Evolutionary conservation across 2,329 filamentous ascomycete species (phyloP), one percentile per base, ranked within the genome.

Genomic region (Neonectria sp.): DNA sequence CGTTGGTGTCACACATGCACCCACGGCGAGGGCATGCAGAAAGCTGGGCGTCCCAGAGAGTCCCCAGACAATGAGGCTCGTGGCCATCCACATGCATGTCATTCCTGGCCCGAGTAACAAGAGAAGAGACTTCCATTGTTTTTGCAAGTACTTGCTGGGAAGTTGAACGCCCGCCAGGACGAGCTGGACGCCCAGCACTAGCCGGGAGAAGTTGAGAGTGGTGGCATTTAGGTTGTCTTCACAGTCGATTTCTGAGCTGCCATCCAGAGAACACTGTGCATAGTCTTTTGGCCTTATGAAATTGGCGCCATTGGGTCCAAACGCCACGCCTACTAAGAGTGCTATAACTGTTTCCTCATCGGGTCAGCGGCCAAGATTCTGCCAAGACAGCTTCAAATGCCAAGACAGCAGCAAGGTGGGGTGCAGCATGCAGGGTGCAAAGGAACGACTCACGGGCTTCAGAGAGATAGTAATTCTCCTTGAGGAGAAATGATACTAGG

Each of bases 181-280:
- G 12, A 98, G 88, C 81, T 98, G 95, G 0, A 98, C 93, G 3
- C 95, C 95, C 0, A 98, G 89, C 0, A 97, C 95, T 0, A 98
- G 88, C 2, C 95, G 90, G 0, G 92, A 92, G 81, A 98, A 97
- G 80, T 93, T 93, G 69, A 97, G 85, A 0, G 93, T 97, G 68
- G 95, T 91, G 9, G 86, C 83, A 66, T 94, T 88, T 49, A 97
- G 84, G 56, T 90, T 90, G 37, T 81, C 81, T 37, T 83, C 76
- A 15, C 85, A 86, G 4, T 72, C 68, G 31, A 35, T 37, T 4
- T 68, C 69, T 11, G 71, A 71, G 40, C 75, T 65, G 12, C 67
- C 71, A 6, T 61, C 59, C 35, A 63, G 66, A 24, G 60, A 17
- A 40, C 79, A 81, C 52, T 83, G 70, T 5, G 93, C 93, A 82